These are phyloP conservation scores for Adenanthera pavonina DNA, from an alignment of 306 rosid species.

Conservation along the genomic window DNA sequence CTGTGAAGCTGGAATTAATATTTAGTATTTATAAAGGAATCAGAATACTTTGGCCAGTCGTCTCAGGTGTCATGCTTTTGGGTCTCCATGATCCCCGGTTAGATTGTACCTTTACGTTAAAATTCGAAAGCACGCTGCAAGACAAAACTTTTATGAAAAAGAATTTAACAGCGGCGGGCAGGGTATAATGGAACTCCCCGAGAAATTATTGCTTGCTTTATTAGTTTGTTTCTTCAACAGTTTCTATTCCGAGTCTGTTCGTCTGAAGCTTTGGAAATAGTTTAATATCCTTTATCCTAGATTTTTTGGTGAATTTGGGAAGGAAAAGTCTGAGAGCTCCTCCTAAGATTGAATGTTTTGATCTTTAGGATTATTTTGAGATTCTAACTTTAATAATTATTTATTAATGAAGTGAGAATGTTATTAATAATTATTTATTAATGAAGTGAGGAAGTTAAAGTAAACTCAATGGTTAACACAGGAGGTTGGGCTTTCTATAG, in stretches of 20 bases:
- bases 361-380: no score
- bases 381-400: no score
- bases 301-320: background rate
- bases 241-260: background rate
- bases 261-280: background rate
- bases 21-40: background rate
- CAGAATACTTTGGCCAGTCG: background rate
- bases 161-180: background rate
- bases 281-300: no score
- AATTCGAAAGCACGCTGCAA: background rate
- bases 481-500: no score
- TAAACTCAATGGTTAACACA: no score
- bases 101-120: background rate
- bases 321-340: background rate
- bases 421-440: no score
- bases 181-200: slow-evolving; percentile 6
- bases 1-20: background rate
- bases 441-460: no score
- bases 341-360: background rate
- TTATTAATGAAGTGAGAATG: no score
- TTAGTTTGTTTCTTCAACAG: background rate
- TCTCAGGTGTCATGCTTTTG: background rate
- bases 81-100: background rate
- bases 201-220: slow-evolving; percentile 17
- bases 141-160: background rate